These are phyloP conservation scores for Starmerella floris DNA, from an alignment of 805 yeast species.

Conservation along the genomic window DNA sequence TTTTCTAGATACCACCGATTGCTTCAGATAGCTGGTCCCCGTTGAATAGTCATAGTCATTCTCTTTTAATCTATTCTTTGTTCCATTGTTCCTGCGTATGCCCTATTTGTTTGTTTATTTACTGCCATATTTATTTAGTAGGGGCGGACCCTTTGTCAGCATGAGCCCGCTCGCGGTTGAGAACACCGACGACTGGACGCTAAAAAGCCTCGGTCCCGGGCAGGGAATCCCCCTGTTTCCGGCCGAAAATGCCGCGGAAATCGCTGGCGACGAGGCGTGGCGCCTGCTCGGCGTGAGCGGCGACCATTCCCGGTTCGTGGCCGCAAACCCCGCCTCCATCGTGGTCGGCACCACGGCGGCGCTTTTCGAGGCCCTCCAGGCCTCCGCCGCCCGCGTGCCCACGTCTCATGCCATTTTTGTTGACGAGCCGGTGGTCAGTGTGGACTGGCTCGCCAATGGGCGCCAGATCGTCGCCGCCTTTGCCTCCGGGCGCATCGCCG, in stretches of 20 bases:
- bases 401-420: background rate
- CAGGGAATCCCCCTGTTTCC: slow-evolving; percentile 2
- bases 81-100: no score
- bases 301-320: slow-evolving; percentile 10
- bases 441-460: slow-evolving; percentile 12
- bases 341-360: slow-evolving; percentile 11
- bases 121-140: no score
- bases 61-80: no score
- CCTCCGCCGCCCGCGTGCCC: background rate
- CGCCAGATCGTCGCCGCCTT: slow-evolving; percentile 9
- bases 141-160: no score
- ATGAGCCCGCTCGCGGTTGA: slow-evolving; percentile 2
- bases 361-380: slow-evolving; percentile 2
- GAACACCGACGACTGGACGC: slow-evolving; percentile 21
- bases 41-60: no score
- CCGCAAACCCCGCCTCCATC: slow-evolving; percentile 11
- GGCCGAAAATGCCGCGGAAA: background rate
- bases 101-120: no score
- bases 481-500: background rate
- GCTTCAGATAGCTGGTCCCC: no score
- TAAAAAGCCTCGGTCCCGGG: slow-evolving; percentile 17
- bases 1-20: no score
- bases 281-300: slow-evolving; percentile 3
- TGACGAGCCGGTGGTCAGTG: background rate
- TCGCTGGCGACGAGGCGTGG: background rate